phyloP scores from a whole-genome alignment of 768 basidiomycete genomes.

The Tylopilus cervinicoccineus region DNA sequence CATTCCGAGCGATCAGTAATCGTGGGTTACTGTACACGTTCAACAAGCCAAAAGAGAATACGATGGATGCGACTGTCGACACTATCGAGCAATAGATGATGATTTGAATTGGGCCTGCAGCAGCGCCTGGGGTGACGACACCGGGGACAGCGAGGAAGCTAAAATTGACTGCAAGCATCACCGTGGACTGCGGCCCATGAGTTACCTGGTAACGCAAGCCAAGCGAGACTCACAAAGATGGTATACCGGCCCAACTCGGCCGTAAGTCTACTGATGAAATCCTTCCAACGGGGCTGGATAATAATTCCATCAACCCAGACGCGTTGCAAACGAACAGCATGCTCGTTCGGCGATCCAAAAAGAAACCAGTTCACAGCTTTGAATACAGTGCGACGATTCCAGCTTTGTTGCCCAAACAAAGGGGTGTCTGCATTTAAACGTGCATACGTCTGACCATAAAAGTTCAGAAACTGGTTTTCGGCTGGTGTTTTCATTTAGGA shows the following conservation, averaged over 20 bases:
- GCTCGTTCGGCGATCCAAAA: conserved; percentile 2
- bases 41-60: conserved; percentile 9
- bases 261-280: conserved; percentile 6
- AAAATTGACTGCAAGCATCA: conserved; percentile 16
- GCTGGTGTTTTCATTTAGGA: neutral
- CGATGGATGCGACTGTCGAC: conserved; percentile 8
- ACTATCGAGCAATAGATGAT: conserved; percentile 9
- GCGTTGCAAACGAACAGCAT: conserved; percentile 12
- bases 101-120: neutral
- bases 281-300: conserved; percentile 12
- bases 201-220: neutral
- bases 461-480: conserved; percentile 14
- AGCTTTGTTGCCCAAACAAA: conserved; percentile 5
- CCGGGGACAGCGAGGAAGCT: conserved; percentile 14
- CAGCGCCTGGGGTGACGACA: neutral
- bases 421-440: conserved; percentile 11
- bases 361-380: neutral
- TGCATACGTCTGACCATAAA: conserved; percentile 9
- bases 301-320: conserved; percentile 11
- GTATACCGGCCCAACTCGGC: conserved; percentile 9
- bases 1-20: neutral
- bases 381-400: neutral
- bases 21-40: conserved; percentile 11
- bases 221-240: conserved; percentile 4
- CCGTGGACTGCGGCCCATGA: conserved; percentile 9